A percentile compares a stretch with the other conserved stretches of the same genome.
Evolutionary conservation across 192 early-diverging fungal genomes (phyloP).

Genomic region (Paraglomus brasilianum): DNA sequence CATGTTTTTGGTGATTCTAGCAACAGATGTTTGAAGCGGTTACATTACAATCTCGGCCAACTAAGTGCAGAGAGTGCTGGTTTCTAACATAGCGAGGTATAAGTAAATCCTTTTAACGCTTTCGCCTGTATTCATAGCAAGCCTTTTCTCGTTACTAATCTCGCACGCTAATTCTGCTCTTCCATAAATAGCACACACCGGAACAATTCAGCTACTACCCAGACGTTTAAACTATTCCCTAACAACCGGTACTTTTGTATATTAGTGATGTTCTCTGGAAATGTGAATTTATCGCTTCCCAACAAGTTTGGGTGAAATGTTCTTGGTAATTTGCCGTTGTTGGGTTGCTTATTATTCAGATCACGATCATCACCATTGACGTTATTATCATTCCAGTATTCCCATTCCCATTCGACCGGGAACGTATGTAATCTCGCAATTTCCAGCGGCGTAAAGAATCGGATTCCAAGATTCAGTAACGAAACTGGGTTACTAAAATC

Average conservation of each 20-base stretch:
- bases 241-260: conserved; percentile 76
- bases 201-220: conserved; percentile 76
- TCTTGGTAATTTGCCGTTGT: not conserved
- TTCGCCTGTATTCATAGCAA: no score
- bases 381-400: not conserved
- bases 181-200: conserved; percentile 57
- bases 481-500: conserved; percentile 64
- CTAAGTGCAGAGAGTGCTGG: no score
- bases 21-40: no score
- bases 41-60: no score
- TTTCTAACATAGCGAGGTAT: no score
- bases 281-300: conserved; percentile 46
- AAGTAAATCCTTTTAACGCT: no score
- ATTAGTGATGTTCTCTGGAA: conserved; percentile 61
- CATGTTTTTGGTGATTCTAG: no score
- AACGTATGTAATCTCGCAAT: conserved; percentile 82
- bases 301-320: not conserved
- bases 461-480: conserved; percentile 65
- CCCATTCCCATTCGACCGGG: conserved; percentile 43
- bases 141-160: no score
- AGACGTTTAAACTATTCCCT: conserved; percentile 86
- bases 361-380: not conserved
- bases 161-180: no score
- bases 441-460: conserved; percentile 82
- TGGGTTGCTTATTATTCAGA: not conserved